These are phyloP conservation scores for Brassica cretica DNA, from an alignment of 345 rosid genomes.

Conservation along the genomic window DNA sequence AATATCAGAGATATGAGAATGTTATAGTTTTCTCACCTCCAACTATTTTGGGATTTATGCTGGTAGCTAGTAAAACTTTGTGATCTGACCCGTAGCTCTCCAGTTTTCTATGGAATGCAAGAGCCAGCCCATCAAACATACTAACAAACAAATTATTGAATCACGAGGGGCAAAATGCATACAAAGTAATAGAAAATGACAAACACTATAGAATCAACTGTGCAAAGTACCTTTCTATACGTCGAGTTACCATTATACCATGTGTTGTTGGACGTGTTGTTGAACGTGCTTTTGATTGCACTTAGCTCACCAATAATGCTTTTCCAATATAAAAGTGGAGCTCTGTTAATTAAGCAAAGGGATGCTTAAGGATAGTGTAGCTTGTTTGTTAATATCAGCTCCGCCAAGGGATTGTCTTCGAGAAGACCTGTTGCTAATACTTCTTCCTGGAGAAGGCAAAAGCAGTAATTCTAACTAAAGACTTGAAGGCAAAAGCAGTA, in stretches of 20 bases:
- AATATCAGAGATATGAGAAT: background rate
- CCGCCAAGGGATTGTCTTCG: background rate
- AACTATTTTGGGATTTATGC: background rate
- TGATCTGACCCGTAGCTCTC: background rate
- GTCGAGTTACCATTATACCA: background rate
- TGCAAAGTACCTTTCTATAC: background rate
- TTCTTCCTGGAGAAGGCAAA: conserved; percentile 18
- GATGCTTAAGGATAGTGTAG: background rate
- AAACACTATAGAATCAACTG: background rate
- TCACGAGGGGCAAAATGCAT: background rate
- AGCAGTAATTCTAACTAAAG: too few species aligned
- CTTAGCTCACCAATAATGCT: background rate
- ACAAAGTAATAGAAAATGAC: background rate
- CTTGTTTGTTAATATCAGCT: background rate
- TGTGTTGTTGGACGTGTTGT: background rate
- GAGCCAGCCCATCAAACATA: background rate
- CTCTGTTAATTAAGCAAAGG: background rate
- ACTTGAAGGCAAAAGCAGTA: too few species aligned
- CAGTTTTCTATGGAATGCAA: background rate
- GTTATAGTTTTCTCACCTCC: background rate
- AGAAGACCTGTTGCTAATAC: background rate
- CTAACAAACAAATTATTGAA: background rate
- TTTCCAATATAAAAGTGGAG: background rate
- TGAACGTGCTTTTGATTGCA: background rate
- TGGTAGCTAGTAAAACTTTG: background rate